A percentile compares a stretch with the other conserved stretches of the same genome.
These are phyloP conservation scores for Articulospora tetracladia DNA, from an alignment of 495 filamentous ascomycete genomes.

Conservation along the genomic window DNA sequence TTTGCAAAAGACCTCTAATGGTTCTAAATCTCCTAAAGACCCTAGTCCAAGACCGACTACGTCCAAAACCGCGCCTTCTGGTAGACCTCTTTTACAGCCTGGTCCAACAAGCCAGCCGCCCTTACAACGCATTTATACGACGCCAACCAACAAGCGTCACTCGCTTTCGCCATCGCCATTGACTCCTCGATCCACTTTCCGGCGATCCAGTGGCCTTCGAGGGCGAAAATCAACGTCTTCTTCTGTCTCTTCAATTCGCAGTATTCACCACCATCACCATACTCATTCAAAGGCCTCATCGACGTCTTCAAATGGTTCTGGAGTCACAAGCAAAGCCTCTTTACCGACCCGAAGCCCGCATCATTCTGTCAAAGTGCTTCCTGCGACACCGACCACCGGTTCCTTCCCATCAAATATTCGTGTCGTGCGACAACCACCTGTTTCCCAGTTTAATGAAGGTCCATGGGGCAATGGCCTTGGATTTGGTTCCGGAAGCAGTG, in stretches of 20 bases:
- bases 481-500: constrained; percentile 32
- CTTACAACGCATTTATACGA: constrained; percentile 48
- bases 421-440: constrained; percentile 60
- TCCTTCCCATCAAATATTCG: constrained; percentile 86
- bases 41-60: constrained; percentile 48
- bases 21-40: constrained; percentile 37
- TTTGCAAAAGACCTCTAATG: constrained; percentile 30
- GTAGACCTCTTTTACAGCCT: constrained; percentile 29
- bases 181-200: constrained; percentile 66
- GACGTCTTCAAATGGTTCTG: constrained; percentile 77
- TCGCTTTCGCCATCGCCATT: constrained; percentile 87
- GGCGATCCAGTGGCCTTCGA: constrained; percentile 63
- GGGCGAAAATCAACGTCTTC: constrained; percentile 96
- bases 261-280: constrained; percentile 90
- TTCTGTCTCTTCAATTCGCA: constrained; percentile 88
- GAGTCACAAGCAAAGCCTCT: constrained; percentile 62
- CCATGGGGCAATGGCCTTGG: constrained; percentile 28
- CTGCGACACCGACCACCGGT: constrained; percentile 78
- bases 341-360: constrained; percentile 70
- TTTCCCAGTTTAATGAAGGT: constrained; percentile 50
- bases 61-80: constrained; percentile 42
- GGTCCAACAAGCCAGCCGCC: constrained; percentile 37
- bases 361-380: constrained; percentile 88
- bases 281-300: constrained; percentile 92
- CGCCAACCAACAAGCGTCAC: constrained; percentile 56